Percentiles rank a stretch among this genome's conserved stretches.
Evolutionary conservation across 2,329 filamentous ascomycete species (phyloP).

Genomic region (Trichophaea hybrida): DNA sequence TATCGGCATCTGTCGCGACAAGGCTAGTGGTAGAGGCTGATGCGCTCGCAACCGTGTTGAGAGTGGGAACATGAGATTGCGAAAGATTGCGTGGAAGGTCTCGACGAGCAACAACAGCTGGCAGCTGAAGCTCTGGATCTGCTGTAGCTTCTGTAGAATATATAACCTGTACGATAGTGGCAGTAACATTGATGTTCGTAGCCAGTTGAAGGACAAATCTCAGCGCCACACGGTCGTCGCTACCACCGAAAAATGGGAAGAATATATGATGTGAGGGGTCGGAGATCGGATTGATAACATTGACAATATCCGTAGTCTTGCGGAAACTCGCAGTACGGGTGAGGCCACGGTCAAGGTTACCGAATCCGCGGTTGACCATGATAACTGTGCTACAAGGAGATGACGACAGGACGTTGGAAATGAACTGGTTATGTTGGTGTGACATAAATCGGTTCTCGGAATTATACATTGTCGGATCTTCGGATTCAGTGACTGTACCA

Average conservation of each 20-base stretch:
- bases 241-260: slow-evolving; percentile 70
- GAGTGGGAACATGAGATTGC: slow-evolving; percentile 18
- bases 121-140: slow-evolving; percentile 7
- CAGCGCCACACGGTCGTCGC: slow-evolving; percentile 67
- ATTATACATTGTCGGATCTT: slow-evolving; percentile 32
- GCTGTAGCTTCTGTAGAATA: slow-evolving; percentile 21
- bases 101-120: not conserved
- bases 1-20: slow-evolving; percentile 33
- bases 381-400: slow-evolving; percentile 57
- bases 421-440: slow-evolving; percentile 55
- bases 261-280: slow-evolving; percentile 72
- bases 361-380: slow-evolving; percentile 61
- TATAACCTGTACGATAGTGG: slow-evolving; percentile 53
- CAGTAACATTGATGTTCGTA: slow-evolving; percentile 62
- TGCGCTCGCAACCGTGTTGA: slow-evolving; percentile 17
- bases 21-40: slow-evolving; percentile 11
- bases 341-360: slow-evolving; percentile 30
- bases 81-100: slow-evolving; percentile 23
- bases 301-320: slow-evolving; percentile 24
- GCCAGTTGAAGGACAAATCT: slow-evolving; percentile 72
- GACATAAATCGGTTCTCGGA: slow-evolving; percentile 43
- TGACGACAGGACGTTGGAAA: slow-evolving; percentile 50
- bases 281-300: slow-evolving; percentile 42
- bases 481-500: slow-evolving; percentile 54
- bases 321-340: slow-evolving; percentile 22